Base-by-base conservation (phyloP, 2,329 filamentous ascomycete species). In the Daldinia eschscholtzii region DNA sequence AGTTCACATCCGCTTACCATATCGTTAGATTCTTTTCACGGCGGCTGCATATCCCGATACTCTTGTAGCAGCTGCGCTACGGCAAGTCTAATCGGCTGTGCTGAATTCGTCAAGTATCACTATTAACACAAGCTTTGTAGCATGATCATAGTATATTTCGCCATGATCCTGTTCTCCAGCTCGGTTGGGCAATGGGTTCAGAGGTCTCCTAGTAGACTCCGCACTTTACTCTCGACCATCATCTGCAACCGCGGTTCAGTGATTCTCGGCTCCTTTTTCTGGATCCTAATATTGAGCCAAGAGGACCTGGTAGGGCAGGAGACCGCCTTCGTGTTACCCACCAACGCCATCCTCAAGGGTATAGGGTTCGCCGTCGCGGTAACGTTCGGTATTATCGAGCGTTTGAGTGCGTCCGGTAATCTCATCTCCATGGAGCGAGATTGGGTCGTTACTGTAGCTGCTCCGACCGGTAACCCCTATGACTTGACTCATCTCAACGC, bases 401-500 rank as follows among this genome's bases (percentile, higher is more conserved):
- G 79, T 33, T 75, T 84, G 1, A 81, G 80, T 68, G 79, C 80
- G 1, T 79, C 78, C 6, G 81, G 79, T 1, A 84, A 84, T 67
- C 77, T 82, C 61, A 78, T 84, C 4, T 82, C 82, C 0, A 83
- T 85, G 80, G 83, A 84, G 73, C 76, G 83, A 18, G 83, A 85
- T 70, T 85, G 83, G 82, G 78, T 83, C 12, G 74, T 79, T 33
- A 74, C 77, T 15, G 79, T 79, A n/a, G 78, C 79, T 9, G 74
- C 77, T 35, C 75, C 78, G 0, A 65, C 72, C 48, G 77, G 77
- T 0, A 64, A 73, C 13, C 65, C 74, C 4, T 82, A 82, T 62
- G 79, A 82, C 57, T 74, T 83, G 33, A 82, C 81, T 0, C 78
- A 75, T 64, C 67, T 88, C 2, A 88, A 88, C 72, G 82, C 86